A percentile compares a stretch with the other conserved stretches of the same genome.
phyloP scores from a whole-genome alignment of 129 eudicot species.

The Daucus carota region DH1_v3.0 NC_030381.2:38420501-38421000 shows the following conservation, averaged over 20 bases:
- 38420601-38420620: conserved; percentile 77
- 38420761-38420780: conserved; percentile 2
- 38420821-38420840: conserved; percentile 93
- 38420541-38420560: conserved; percentile 12
- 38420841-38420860: conserved; percentile 99
- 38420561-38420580: conserved; percentile 49
- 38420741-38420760: not conserved
- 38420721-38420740: not conserved
- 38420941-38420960: conserved; percentile 1
- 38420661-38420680: not conserved
- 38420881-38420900: conserved; percentile 89
- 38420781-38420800: conserved; percentile 10
- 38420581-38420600: conserved; percentile 53
- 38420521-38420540: conserved; percentile 1
- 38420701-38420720: not conserved
- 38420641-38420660: not conserved
- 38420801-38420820: conserved; percentile 40
- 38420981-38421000: not conserved
- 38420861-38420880: conserved; percentile 83
- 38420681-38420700: not conserved
- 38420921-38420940: conserved; percentile 1
- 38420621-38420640: conserved; percentile 69
- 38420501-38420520: not conserved
- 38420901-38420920: conserved; percentile 14
- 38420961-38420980: not conserved